A percentile compares a stretch with the other conserved stretches of the same genome.
Evolutionary conservation across 306 rosid genomes (phyloP).

Genomic region (Corylus heterophylla): DNA sequence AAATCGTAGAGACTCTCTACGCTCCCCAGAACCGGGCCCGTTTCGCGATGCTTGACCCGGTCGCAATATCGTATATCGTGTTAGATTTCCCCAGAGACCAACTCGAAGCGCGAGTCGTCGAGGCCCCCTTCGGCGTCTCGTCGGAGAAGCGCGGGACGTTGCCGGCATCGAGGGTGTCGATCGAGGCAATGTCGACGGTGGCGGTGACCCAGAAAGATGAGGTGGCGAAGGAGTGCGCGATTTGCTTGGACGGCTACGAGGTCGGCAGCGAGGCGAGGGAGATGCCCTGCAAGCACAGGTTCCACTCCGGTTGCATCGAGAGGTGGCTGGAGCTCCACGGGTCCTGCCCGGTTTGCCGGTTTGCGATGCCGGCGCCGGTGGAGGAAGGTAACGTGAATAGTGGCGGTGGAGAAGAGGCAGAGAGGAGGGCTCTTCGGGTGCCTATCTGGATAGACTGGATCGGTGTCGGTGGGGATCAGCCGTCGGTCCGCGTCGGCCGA

Average conservation of each 20-base stretch:
- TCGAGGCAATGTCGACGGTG: conserved; percentile 33
- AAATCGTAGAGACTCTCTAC: too few relatives aligned
- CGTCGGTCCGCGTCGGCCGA: background rate
- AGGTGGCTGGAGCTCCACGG: conserved; percentile 31
- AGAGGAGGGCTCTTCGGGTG: conserved; percentile 11
- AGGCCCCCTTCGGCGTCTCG: background rate
- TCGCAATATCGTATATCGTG: too few relatives aligned
- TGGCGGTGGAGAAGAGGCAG: background rate
- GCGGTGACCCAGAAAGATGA: conserved; percentile 9
- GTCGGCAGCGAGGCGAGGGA: conserved; percentile 31
- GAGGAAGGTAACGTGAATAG: conserved; percentile 2
- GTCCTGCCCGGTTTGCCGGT: conserved; percentile 47
- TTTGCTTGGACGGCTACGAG: conserved; percentile 32
- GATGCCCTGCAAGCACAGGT: conserved; percentile 43
- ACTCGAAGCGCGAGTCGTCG: too few relatives aligned
- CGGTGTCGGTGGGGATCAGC: background rate
- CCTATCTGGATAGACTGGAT: conserved; percentile 17
- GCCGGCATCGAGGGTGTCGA: conserved; percentile 30
- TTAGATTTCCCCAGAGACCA: too few relatives aligned
- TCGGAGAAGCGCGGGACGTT: conserved; percentile 15
- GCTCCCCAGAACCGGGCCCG: too few relatives aligned
- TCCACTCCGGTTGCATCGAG: conserved; percentile 34
- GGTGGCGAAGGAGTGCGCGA: conserved; percentile 30
- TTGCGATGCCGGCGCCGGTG: conserved; percentile 31
- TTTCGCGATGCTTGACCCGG: too few relatives aligned